These are phyloP conservation scores for Diplodia scrobiculata DNA, from an alignment of 2,329 filamentous ascomycete genomes.

Conservation along the genomic window DNA sequence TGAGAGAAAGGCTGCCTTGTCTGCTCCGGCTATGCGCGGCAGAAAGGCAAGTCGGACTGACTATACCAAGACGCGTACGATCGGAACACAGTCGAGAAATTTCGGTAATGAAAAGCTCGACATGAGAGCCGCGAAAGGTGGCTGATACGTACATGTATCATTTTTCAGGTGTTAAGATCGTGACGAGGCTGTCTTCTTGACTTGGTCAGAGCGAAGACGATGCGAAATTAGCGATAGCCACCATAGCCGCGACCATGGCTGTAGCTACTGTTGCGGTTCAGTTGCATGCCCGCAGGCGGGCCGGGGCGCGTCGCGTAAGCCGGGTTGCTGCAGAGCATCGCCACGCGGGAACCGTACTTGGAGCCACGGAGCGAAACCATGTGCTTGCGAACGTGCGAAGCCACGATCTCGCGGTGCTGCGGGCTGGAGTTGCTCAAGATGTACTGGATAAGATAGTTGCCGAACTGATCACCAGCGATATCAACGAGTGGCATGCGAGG, in stretches of 20 bases:
- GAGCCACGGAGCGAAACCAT: constrained; percentile 98
- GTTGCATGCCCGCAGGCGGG: constrained; percentile 66
- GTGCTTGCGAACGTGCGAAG: constrained; percentile 93
- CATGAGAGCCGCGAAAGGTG: constrained; percentile 26
- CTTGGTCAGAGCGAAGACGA: constrained; percentile 6
- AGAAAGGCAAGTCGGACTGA: constrained; percentile 24
- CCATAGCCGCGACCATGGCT: constrained; percentile 35
- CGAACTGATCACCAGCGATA: constrained; percentile 97
- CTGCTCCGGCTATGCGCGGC: constrained; percentile 15
- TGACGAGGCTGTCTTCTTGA: constrained; percentile 10
- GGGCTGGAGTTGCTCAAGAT: constrained; percentile 84
- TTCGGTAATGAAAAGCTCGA: constrained; percentile 26
- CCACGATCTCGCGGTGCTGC: constrained; percentile 90
- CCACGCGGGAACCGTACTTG: constrained; percentile 96
- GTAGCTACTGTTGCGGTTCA: constrained; percentile 41
- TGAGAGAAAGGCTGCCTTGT: constrained; percentile 10
- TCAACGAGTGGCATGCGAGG: constrained; percentile 97
- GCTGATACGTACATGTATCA: constrained; percentile 27
- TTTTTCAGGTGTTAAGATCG: constrained; percentile 27
- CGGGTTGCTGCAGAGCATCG: constrained; percentile 98
- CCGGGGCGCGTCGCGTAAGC: constrained; percentile 86
- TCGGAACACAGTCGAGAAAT: constrained; percentile 25
- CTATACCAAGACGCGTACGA: constrained; percentile 29
- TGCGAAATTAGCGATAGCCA: constrained; percentile 19
- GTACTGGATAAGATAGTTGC: constrained; percentile 97